phyloP scores from a whole-genome alignment of 805 yeast genomes.

The Saccharomycopsis malanga region DNA sequence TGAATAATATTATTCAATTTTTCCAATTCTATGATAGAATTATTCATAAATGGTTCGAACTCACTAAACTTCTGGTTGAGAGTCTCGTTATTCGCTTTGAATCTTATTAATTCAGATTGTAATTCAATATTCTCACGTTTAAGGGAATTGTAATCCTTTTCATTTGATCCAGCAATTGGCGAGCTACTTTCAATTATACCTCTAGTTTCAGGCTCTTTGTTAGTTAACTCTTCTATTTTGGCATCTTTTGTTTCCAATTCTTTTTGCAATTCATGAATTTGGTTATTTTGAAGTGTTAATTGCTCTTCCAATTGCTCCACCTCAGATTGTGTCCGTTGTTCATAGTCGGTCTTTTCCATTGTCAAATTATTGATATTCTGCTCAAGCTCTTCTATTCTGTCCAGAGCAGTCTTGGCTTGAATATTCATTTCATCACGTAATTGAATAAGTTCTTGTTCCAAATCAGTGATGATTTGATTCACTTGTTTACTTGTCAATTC shows the following conservation, averaged over 20 bases:
- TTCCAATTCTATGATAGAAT: slow-evolving; percentile 45
- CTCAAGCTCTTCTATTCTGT: slow-evolving; percentile 45
- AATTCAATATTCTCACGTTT: slow-evolving; percentile 40
- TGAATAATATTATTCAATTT: slow-evolving; percentile 49
- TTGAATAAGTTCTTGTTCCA: slow-evolving; percentile 31
- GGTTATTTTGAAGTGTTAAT: not conserved
- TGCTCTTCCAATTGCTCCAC: not conserved
- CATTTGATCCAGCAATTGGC: not conserved
- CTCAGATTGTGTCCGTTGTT: not conserved
- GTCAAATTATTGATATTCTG: slow-evolving; percentile 24
- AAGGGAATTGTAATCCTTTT: slow-evolving; percentile 32
- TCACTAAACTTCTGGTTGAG: slow-evolving; percentile 37
- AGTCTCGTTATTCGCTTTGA: slow-evolving; percentile 39
- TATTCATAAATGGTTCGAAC: slow-evolving; percentile 46
- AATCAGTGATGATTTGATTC: slow-evolving; percentile 26
- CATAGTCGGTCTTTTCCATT: not conserved
- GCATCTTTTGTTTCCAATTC: slow-evolving; percentile 12
- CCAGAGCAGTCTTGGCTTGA: slow-evolving; percentile 53
- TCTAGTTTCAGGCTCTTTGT: not conserved
- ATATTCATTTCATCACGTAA: slow-evolving; percentile 38
- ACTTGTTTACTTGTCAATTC: slow-evolving; percentile 21
- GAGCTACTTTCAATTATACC: slow-evolving; percentile 9
- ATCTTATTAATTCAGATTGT: slow-evolving; percentile 37
- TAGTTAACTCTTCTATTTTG: slow-evolving; percentile 1
- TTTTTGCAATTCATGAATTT: slow-evolving; percentile 6